Conservation (phyloP, 2,329 filamentous ascomycete genomes). For the Talaromyces sp. region DNA sequence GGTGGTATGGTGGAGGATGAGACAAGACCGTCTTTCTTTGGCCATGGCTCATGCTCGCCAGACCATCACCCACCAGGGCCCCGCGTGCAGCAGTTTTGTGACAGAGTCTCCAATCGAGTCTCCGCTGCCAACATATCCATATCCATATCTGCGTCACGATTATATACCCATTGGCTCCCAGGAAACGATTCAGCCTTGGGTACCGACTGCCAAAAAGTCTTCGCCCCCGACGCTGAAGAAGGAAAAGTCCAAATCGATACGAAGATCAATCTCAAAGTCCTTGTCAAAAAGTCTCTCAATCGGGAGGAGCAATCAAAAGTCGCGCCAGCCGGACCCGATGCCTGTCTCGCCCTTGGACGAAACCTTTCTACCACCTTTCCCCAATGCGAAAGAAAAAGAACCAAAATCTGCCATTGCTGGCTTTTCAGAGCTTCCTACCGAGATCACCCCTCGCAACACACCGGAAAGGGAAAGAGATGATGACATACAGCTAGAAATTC, state of each 20-base stretch:
- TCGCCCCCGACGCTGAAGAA: constrained; percentile 14
- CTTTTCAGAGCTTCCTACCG: constrained; percentile 28
- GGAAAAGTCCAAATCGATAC: constrained; percentile 25
- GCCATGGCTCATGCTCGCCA: constrained; percentile 21
- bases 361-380: constrained; percentile 19
- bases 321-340: background rate
- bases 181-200: constrained; percentile 23
- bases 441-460: constrained; percentile 33
- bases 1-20: constrained; percentile 31
- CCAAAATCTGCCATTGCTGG: constrained; percentile 32
- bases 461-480: constrained; percentile 27
- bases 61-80: constrained; percentile 23
- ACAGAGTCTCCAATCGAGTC: constrained; percentile 23
- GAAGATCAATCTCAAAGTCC: constrained; percentile 30
- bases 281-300: constrained; percentile 26
- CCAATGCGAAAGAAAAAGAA: constrained; percentile 25
- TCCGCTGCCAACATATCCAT: constrained; percentile 27
- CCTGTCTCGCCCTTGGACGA: constrained; percentile 22
- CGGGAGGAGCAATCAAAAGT: constrained; percentile 21
- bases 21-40: constrained; percentile 28
- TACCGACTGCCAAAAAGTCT: constrained; percentile 6
- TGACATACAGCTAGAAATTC: constrained; percentile 6
- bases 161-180: constrained; percentile 30
- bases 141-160: constrained; percentile 31
- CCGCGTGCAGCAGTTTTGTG: constrained; percentile 20